phyloP scores from a whole-genome alignment of 1,284 basidiomycete species.

The Takashimella koratensis region DNA sequence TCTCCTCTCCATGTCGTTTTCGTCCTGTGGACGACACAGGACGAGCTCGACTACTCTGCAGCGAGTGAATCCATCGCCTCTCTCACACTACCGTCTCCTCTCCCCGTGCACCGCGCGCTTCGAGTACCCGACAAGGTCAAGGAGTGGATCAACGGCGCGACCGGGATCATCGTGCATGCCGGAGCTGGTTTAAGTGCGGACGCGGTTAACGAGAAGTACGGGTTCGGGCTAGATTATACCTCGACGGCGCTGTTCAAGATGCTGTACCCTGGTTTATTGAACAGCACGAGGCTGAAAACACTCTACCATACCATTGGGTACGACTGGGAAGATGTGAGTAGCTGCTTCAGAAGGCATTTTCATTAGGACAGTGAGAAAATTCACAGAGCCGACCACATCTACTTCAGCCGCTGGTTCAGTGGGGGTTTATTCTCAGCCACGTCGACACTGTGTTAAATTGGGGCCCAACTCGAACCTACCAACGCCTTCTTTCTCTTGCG shows the following conservation, averaged over 20 bases:
- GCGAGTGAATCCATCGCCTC: constrained; percentile 1
- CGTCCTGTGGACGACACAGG: constrained; percentile 6
- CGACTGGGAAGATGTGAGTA: constrained; percentile 10
- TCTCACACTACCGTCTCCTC: neutral
- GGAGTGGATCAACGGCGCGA: constrained; percentile 2
- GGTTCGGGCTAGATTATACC: constrained; percentile 11
- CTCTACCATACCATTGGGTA: constrained; percentile 14
- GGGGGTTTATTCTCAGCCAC: constrained; percentile 13
- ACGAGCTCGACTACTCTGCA: constrained; percentile 1
- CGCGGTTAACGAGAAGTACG: constrained; percentile 2
- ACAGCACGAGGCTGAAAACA: neutral
- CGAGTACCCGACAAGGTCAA: neutral
- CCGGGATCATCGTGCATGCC: constrained; percentile 9
- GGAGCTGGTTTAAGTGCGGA: constrained; percentile 12
- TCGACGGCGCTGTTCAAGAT: constrained; percentile 5
- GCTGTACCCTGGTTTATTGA: constrained; percentile 9
- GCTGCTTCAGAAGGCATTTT: too few relatives aligned
- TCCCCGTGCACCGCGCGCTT: neutral
- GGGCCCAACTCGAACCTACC: constrained; percentile 7
- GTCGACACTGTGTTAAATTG: constrained; percentile 2
- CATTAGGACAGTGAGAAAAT: too few relatives aligned
- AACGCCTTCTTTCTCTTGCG: constrained; percentile 1
- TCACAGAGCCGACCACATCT: neutral
- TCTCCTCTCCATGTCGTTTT: constrained; percentile 6
- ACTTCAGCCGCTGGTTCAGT: constrained; percentile 11